Evolutionary conservation across 495 filamentous ascomycete species (phyloP), one percentile per base, ranked within the genome.

Genomic region (Trypethelium eluteriae): DNA sequence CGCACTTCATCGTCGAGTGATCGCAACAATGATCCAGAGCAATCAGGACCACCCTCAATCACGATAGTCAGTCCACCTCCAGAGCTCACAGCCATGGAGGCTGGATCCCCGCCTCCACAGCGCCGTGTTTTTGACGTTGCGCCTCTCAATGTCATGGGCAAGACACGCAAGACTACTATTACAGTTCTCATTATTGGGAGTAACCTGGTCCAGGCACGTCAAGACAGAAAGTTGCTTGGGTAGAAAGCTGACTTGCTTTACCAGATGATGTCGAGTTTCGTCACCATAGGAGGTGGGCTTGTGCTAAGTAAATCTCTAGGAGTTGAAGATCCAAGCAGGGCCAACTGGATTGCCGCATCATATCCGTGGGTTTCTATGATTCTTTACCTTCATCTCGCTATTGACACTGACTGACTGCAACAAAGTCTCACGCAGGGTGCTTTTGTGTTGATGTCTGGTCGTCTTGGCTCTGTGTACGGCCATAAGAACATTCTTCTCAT

Each of bases 401-500:
- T 18, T 14, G n/a, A 25, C 18, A 16, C 12, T 64, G 38, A 57
- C 14, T 32, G 32, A 49, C 12, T 53, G 6, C 14, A n/a, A 18
- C 16, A 4, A 35, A 80, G 78, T 4, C 69, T 83, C 0, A 82
- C 79, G 1, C 80, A 83, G 71, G 80, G 80, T 14, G 75, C 81
- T 11, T 83, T 83, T 65, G 82, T 83, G 2, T 65, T 81, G 2
- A 72, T 81, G 14, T 75, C 77, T 49, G 82, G 82, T 39, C 77
- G 82, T 12, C 70, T 83, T 25, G 82, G 82, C 11, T 79, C 78
- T 36, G 76, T 84, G 2, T 80, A 77, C 68, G 82, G 81, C 4
- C 81, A 84, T 66, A 80, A 79, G 66, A 76, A 77, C 11, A 70
- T 80, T 36, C 64, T 83, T 0, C 62, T 80, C 0, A 61, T 75